Percentiles rank a stretch among this genome's conserved stretches.
Conservation (phyloP, 495 filamentous ascomycete genomes). For the Podospora conica region DNA sequence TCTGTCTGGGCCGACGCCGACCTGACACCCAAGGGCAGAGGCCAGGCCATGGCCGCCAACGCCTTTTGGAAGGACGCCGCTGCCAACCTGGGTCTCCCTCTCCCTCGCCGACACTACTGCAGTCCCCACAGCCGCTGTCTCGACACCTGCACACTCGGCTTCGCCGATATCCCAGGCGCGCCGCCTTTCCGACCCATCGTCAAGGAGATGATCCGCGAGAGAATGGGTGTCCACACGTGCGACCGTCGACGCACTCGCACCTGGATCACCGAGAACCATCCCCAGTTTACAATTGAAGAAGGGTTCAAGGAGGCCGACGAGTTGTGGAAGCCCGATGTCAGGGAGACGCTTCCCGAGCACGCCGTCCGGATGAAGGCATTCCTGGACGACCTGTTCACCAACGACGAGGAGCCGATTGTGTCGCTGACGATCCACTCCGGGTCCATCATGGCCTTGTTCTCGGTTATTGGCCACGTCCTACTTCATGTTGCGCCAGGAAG, state of each 20-base stretch:
- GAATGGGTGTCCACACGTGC: constrained; percentile 71
- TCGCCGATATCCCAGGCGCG: constrained; percentile 37
- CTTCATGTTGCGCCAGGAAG: constrained; percentile 25
- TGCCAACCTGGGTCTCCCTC: constrained; percentile 48
- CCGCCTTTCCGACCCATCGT: constrained; percentile 55
- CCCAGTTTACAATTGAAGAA: constrained; percentile 53
- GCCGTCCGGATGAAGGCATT: constrained; percentile 18
- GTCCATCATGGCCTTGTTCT: constrained; percentile 23
- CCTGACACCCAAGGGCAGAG: constrained; percentile 53
- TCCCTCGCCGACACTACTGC: constrained; percentile 60
- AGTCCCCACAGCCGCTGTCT: constrained; percentile 65
- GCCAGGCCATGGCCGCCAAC: constrained; percentile 57
- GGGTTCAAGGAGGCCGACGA: constrained; percentile 58
- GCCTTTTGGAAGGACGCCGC: constrained; percentile 57
- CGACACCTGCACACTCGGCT: constrained; percentile 57
- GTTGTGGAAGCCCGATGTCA: constrained; percentile 44
- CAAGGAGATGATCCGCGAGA: constrained; percentile 68
- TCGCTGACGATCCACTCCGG: constrained; percentile 31
- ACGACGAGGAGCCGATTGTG: constrained; percentile 22
- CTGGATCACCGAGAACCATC: constrained; percentile 53
- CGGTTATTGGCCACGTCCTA: constrained; percentile 14
- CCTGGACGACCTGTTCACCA: constrained; percentile 26
- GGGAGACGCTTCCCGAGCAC: constrained; percentile 29
- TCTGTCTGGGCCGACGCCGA: constrained; percentile 64
- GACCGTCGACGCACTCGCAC: constrained; percentile 57